Conservation (phyloP, 768 basidiomycete species). For the Lenzites betulinus region DNA sequence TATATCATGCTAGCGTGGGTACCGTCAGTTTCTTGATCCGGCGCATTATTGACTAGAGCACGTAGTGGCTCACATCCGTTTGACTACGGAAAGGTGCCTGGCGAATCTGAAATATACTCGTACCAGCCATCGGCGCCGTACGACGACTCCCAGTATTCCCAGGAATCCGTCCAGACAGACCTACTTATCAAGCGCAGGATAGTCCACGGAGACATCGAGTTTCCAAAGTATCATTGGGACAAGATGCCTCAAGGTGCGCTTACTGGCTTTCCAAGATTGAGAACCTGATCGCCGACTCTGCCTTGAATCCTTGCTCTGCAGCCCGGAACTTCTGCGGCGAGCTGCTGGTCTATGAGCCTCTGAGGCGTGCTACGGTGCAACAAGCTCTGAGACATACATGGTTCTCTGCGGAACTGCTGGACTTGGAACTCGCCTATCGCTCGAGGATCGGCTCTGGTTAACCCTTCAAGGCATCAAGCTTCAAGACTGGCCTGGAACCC, state of each 20-base stretch:
- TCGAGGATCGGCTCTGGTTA: slow-evolving; percentile 44
- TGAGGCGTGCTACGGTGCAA: slow-evolving; percentile 62
- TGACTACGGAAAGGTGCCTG: slow-evolving; percentile 49
- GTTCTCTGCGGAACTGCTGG: slow-evolving; percentile 64
- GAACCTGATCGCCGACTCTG: neutral
- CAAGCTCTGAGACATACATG: slow-evolving; percentile 63
- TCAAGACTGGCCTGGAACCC: neutral
- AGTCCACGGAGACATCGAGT: slow-evolving; percentile 60
- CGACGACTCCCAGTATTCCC: slow-evolving; percentile 36
- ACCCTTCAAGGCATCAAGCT: neutral
- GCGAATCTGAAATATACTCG: slow-evolving; percentile 27
- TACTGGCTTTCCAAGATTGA: neutral
- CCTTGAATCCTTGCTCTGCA: slow-evolving; percentile 28
- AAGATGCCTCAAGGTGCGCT: slow-evolving; percentile 58
- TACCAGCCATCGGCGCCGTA: slow-evolving; percentile 20
- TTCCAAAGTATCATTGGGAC: slow-evolving; percentile 56
- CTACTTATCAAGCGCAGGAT: slow-evolving; percentile 69
- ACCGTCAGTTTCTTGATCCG: slow-evolving; percentile 33
- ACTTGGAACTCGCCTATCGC: slow-evolving; percentile 62
- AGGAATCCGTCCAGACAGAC: slow-evolving; percentile 52
- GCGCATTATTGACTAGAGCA: neutral
- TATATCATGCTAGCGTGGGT: slow-evolving; percentile 79
- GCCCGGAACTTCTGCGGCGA: slow-evolving; percentile 59
- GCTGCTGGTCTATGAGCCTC: slow-evolving; percentile 62
- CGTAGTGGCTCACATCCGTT: slow-evolving; percentile 76